Conservation (phyloP, 345 rosid species). For the Populus nigra region DNA sequence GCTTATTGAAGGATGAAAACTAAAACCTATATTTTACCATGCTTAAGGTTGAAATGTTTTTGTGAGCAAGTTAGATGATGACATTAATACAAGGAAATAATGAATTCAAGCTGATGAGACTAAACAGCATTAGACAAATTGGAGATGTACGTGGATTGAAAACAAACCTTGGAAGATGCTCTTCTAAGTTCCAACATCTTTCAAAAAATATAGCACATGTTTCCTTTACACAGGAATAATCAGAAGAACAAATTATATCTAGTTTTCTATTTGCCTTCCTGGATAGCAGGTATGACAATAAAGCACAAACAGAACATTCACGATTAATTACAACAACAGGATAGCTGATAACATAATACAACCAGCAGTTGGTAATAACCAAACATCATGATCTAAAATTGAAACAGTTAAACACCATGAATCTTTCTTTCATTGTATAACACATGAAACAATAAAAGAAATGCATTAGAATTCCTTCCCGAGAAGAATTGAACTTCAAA, state of each 20-base stretch:
- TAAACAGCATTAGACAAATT: not conserved
- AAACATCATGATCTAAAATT: not conserved
- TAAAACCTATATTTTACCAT: not conserved
- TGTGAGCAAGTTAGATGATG: not conserved
- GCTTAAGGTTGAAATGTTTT: not conserved
- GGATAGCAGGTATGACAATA: not conserved
- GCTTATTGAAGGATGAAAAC: not conserved
- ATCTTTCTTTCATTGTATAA: constrained; percentile 11
- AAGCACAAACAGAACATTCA: not conserved
- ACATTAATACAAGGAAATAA: not conserved
- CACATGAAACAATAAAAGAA: not conserved
- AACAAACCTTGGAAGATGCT: not conserved
- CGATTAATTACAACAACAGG: not conserved
- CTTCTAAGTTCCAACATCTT: not conserved
- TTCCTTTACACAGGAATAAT: not conserved
- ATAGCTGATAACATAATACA: not conserved
- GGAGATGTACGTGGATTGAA: not conserved
- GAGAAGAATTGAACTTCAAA: constrained; percentile 22
- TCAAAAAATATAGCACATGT: not conserved
- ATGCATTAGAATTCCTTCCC: constrained; percentile 1
- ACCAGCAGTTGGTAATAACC: not conserved
- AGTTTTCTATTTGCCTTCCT: not conserved
- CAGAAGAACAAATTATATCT: not conserved
- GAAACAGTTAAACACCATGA: not conserved
- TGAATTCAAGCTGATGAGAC: not conserved